Evolutionary conservation across 2,329 filamentous ascomycete species (phyloP).

Genomic region (Acephala macrosclerotiorum): DNA sequence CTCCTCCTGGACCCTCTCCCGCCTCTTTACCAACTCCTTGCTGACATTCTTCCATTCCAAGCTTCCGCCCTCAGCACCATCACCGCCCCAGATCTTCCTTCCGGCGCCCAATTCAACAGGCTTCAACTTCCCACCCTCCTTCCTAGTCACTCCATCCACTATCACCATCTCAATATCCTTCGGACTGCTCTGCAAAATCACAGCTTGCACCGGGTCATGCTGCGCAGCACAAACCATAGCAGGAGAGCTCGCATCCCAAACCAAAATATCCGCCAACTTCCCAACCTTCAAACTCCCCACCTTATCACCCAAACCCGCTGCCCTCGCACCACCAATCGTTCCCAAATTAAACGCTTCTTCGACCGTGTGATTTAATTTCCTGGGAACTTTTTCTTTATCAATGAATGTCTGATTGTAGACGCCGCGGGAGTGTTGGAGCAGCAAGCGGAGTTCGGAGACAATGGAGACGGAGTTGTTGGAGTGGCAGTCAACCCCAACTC

Average conservation of each 20-base stretch:
- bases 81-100: constrained; percentile 23
- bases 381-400: constrained; percentile 36
- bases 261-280: constrained; percentile 55
- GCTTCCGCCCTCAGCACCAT: constrained; percentile 25
- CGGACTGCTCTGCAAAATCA: constrained; percentile 51
- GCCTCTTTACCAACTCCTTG: constrained; percentile 41
- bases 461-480: constrained; percentile 43
- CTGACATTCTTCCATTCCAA: constrained; percentile 45
- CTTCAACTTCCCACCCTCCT: constrained; percentile 41
- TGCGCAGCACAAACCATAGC: constrained; percentile 51
- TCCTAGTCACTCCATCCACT: constrained; percentile 51
- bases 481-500: constrained; percentile 47
- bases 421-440: constrained; percentile 44
- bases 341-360: constrained; percentile 57
- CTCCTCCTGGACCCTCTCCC: constrained; percentile 42
- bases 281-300: constrained; percentile 55
- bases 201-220: constrained; percentile 51
- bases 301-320: constrained; percentile 49
- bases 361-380: constrained; percentile 43
- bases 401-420: constrained; percentile 42
- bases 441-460: constrained; percentile 44
- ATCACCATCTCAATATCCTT: constrained; percentile 53
- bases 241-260: constrained; percentile 53
- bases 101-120: constrained; percentile 23
- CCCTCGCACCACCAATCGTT: constrained; percentile 54